phyloP scores from a whole-genome alignment of 192 early-diverging fungal species.

The Coemansia sp. region DNA sequence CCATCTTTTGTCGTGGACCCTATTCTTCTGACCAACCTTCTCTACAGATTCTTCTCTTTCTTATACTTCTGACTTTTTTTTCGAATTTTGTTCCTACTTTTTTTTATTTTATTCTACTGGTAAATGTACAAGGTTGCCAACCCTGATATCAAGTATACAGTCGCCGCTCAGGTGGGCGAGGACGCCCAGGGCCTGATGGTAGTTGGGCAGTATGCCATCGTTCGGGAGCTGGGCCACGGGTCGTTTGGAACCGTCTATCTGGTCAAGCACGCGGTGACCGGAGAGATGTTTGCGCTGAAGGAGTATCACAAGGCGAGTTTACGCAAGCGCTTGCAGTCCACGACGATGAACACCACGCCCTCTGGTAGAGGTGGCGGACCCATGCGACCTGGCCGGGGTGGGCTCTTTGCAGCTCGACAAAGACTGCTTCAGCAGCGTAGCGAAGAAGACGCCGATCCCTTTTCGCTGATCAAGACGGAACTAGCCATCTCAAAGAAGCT shows the following conservation, averaged over 20 bases:
- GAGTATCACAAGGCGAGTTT: conserved; percentile 90
- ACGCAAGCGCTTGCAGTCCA: conserved; percentile 67
- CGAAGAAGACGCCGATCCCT: conserved; percentile 63
- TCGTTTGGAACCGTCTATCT: conserved; percentile 88
- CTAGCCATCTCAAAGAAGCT: conserved; percentile 96
- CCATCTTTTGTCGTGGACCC: not conserved
- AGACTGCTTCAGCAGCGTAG: conserved; percentile 30
- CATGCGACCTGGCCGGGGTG: conserved; percentile 57
- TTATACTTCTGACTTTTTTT: conserved; percentile 6
- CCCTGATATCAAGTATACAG: conserved; percentile 48
- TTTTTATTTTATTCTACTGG: not conserved
- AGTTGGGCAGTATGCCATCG: conserved; percentile 83
- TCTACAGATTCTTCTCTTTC: not conserved
- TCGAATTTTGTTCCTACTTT: conserved; percentile 1
- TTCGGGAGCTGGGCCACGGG: conserved; percentile 79
- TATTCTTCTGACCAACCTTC: not conserved
- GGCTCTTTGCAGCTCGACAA: conserved; percentile 43
- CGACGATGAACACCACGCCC: conserved; percentile 28
- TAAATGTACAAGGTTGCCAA: conserved; percentile 51
- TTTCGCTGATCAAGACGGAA: conserved; percentile 85
- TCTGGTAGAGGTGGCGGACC: conserved; percentile 47
- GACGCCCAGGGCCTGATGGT: conserved; percentile 68
- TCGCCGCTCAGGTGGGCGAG: conserved; percentile 70
- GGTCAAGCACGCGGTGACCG: conserved; percentile 61
- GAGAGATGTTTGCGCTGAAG: conserved; percentile 73